A percentile compares a stretch with the other conserved stretches of the same genome.
These are phyloP conservation scores for Dipteronia sinensis DNA, from an alignment of 345 rosid genomes.

Conservation along the genomic window DNA sequence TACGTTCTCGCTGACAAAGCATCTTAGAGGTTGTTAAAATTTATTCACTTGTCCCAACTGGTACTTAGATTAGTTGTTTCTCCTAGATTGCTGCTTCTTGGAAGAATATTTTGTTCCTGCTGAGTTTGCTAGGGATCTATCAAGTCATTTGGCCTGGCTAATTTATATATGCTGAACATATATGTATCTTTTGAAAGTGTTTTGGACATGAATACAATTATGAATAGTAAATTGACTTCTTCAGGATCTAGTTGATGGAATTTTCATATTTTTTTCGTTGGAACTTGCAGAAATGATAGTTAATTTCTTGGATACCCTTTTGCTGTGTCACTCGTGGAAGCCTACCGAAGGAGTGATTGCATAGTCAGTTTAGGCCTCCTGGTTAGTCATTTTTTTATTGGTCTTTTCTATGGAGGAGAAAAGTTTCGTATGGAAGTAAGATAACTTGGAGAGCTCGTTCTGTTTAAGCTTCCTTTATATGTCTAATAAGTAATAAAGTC, in stretches of 20 bases:
- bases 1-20: background rate
- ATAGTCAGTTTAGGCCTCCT: conserved; percentile 7
- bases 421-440: conserved; percentile 19
- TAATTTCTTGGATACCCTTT: conserved; percentile 5
- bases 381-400: background rate
- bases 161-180: background rate
- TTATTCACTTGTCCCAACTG: too few species aligned
- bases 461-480: conserved; percentile 15
- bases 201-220: background rate
- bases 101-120: background rate
- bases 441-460: conserved; percentile 12
- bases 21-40: background rate
- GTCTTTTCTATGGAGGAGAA: background rate
- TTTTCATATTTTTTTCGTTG: background rate
- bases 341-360: conserved; percentile 5
- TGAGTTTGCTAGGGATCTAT: background rate
- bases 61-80: background rate
- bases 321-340: conserved; percentile 12
- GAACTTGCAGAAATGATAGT: conserved; percentile 14
- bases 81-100: background rate
- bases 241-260: conserved; percentile 1
- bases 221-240: background rate
- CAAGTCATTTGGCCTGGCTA: background rate
- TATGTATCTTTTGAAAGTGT: background rate
- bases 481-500: background rate